These are phyloP conservation scores for Scedosporium boydii DNA, from an alignment of 2,329 filamentous ascomycete genomes.

Conservation along the genomic window DNA sequence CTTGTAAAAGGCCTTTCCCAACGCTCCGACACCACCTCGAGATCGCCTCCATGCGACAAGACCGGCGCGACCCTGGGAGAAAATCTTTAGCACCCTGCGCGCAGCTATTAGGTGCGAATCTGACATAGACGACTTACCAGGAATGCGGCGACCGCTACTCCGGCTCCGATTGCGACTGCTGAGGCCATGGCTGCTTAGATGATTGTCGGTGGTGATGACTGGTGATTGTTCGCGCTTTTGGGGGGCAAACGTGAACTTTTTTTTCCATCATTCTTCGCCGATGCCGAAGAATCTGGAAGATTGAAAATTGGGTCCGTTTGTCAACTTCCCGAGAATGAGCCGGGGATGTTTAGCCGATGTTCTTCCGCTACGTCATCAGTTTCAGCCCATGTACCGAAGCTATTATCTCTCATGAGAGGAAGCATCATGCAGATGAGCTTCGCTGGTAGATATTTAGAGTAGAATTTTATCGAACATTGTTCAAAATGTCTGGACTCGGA, in stretches of 20 bases:
- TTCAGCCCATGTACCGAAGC: background rate
- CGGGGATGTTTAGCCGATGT: background rate
- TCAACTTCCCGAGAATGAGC: background rate
- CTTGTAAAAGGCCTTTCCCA: constrained; percentile 94
- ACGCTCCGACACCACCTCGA: constrained; percentile 63
- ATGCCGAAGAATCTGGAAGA: background rate
- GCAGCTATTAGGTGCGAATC: background rate
- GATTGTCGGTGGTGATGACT: background rate
- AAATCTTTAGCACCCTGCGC: constrained; percentile 8
- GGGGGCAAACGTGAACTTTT: constrained; percentile 2
- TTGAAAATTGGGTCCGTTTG: background rate
- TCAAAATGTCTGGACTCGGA: constrained; percentile 37
- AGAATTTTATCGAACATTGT: background rate
- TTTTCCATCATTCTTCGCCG: constrained; percentile 6
- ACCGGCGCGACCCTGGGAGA: constrained; percentile 75
- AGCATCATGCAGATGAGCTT: background rate
- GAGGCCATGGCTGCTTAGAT: constrained; percentile 25
- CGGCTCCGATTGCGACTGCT: constrained; percentile 35
- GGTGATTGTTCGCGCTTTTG: background rate
- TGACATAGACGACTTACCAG: constrained; percentile 27
- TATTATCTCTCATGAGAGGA: background rate
- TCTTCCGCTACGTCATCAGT: background rate
- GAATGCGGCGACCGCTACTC: constrained; percentile 41
- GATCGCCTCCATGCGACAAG: constrained; percentile 81
- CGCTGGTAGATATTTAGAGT: background rate